Conservation (phyloP, 2,329 filamentous ascomycete species). For the Berkeleyomyces basicola region DNA sequence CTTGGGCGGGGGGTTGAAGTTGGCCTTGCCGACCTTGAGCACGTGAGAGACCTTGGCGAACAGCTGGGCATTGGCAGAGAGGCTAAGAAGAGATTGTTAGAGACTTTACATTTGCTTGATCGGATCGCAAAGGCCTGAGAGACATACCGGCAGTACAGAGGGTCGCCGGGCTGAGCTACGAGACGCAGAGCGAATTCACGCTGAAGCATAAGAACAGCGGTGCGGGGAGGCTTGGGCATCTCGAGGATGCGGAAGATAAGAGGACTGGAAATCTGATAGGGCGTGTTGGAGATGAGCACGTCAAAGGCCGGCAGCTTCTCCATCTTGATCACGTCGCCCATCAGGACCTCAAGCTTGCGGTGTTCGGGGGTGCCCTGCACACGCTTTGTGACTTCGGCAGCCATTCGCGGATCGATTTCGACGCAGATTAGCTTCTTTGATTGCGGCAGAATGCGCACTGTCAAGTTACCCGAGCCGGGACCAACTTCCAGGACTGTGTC, state of each 20-base stretch:
- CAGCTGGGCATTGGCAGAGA: conserved; percentile 88
- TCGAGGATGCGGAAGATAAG: conserved; percentile 81
- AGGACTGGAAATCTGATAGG: conserved; percentile 73
- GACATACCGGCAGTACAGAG: conserved; percentile 56
- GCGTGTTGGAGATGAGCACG: conserved; percentile 57
- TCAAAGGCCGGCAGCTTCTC: conserved; percentile 60
- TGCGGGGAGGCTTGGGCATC: conserved; percentile 63
- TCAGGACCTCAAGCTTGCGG: conserved; percentile 68
- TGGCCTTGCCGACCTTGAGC: conserved; percentile 90
- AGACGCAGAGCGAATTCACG: conserved; percentile 84
- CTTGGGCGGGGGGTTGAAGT: conserved; percentile 86
- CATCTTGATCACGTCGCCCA: conserved; percentile 85
- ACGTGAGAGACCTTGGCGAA: conserved; percentile 51
- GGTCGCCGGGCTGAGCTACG: conserved; percentile 73
- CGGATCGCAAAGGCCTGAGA: not conserved
- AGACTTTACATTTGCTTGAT: not conserved
- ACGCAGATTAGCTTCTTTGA: conserved; percentile 70
- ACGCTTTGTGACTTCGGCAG: conserved; percentile 82
- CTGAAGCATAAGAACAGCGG: conserved; percentile 90
- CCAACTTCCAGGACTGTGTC: conserved; percentile 86
- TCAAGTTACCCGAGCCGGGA: conserved; percentile 77
- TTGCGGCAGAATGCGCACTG: conserved; percentile 73
- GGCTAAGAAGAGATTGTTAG: conserved; percentile 15
- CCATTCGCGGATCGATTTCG: conserved; percentile 92
- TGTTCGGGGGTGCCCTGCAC: conserved; percentile 78